These are phyloP conservation scores for Hyphopichia buzzinii DNA, from an alignment of 1,139 yeast species.

Conservation along the genomic window DNA sequence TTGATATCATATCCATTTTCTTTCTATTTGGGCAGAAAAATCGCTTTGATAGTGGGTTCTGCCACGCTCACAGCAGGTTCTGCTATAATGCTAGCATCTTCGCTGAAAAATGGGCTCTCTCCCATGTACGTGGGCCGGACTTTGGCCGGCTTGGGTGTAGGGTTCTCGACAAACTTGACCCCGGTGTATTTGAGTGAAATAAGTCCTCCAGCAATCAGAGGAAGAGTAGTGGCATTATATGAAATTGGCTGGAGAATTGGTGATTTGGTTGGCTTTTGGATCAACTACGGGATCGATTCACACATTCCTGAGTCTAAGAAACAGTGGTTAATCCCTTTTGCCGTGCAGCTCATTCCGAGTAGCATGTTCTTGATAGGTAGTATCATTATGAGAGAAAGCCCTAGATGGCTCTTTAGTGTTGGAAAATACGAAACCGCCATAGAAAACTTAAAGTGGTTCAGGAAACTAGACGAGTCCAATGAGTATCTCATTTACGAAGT, in stretches of 20 bases:
- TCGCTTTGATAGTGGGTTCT: slow-evolving; percentile 35
- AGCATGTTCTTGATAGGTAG: slow-evolving; percentile 38
- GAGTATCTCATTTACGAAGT: slow-evolving; percentile 39
- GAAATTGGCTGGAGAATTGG: slow-evolving; percentile 47
- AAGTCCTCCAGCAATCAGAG: slow-evolving; percentile 41
- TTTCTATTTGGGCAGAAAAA: slow-evolving; percentile 35
- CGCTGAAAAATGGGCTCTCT: slow-evolving; percentile 27
- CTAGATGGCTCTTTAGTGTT: slow-evolving; percentile 41
- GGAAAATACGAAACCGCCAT: slow-evolving; percentile 34
- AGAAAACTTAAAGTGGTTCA: slow-evolving; percentile 36
- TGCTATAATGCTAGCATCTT: slow-evolving; percentile 40
- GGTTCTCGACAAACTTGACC: slow-evolving; percentile 40
- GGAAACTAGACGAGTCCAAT: slow-evolving; percentile 35
- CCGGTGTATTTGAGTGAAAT: slow-evolving; percentile 43
- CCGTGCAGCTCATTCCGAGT: slow-evolving; percentile 42
- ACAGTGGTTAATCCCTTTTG: slow-evolving; percentile 47
- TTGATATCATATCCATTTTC: slow-evolving; percentile 39
- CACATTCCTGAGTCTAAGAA: slow-evolving; percentile 26
- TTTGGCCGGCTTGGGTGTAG: slow-evolving; percentile 40
- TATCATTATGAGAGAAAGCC: slow-evolving; percentile 37
- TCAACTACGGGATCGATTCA: slow-evolving; percentile 37
- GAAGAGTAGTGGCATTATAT: slow-evolving; percentile 36
- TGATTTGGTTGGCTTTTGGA: slow-evolving; percentile 45
- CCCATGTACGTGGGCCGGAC: slow-evolving; percentile 45
- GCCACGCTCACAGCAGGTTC: slow-evolving; percentile 36